These are phyloP conservation scores for Bullera alba DNA, from an alignment of 768 basidiomycete genomes.

Conservation along the genomic window DNA sequence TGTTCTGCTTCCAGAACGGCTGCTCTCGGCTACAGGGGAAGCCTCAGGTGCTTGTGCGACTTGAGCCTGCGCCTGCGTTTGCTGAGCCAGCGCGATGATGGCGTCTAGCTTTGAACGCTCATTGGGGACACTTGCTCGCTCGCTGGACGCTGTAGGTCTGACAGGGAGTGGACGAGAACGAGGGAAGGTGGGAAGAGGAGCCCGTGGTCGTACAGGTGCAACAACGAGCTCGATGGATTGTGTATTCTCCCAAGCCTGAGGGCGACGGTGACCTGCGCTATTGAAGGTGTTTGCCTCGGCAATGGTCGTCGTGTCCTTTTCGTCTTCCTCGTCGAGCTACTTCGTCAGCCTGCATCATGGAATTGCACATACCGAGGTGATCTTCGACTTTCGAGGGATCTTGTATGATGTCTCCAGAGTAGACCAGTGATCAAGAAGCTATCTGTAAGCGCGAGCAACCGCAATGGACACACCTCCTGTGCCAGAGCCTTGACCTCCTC, in stretches of 20 bases:
- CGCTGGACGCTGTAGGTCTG: too few relatives aligned
- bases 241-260: constrained; percentile 30
- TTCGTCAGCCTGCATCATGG: constrained; percentile 55
- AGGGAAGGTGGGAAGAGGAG: constrained; percentile 18
- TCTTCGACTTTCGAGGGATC: constrained; percentile 31
- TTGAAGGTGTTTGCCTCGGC: constrained; percentile 19
- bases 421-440: constrained; percentile 78
- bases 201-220: constrained; percentile 31
- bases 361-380: constrained; percentile 19
- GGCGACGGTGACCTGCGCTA: constrained; percentile 13
- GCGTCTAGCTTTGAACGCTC: constrained; percentile 41
- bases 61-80: constrained; percentile 19
- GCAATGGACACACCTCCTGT: constrained; percentile 53
- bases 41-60: neutral
- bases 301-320: constrained; percentile 36
- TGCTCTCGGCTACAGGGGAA: constrained; percentile 14
- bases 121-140: too few relatives aligned
- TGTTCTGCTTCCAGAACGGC: constrained; percentile 20
- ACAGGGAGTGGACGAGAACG: constrained; percentile 24
- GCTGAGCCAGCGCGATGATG: constrained; percentile 47
- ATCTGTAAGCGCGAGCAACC: neutral
- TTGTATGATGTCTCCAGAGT: constrained; percentile 50
- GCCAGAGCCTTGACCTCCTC: constrained; percentile 57
- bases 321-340: constrained; percentile 40
- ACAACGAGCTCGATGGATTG: constrained; percentile 19